Conservation (phyloP, 495 filamentous ascomycete species). For the Letharia lupina region DNA sequence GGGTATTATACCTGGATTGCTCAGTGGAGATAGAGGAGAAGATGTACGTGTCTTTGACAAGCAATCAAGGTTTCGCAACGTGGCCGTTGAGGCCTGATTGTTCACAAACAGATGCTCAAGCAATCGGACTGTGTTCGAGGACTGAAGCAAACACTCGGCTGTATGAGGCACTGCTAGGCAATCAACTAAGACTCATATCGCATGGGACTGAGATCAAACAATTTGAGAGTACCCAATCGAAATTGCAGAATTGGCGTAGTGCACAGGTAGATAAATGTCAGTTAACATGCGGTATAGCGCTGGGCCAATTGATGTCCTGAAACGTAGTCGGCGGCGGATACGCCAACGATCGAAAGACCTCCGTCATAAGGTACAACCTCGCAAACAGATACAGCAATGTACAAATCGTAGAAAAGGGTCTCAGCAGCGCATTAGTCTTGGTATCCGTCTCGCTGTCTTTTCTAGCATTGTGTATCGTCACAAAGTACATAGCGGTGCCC, state of each 20-base stretch:
- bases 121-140: background rate
- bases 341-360: conserved; percentile 26
- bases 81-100: background rate
- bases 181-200: background rate
- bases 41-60: background rate
- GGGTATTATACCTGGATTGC: too few species aligned
- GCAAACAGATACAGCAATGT: conserved; percentile 19
- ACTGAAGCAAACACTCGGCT: background rate
- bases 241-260: background rate
- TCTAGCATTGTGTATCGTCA: conserved; percentile 1
- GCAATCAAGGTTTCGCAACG: background rate
- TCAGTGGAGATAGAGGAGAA: too few species aligned
- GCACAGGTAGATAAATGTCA: background rate
- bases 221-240: background rate
- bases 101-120: background rate
- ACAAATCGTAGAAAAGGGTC: background rate
- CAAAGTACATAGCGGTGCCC: conserved; percentile 5
- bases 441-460: background rate
- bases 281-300: conserved; percentile 15
- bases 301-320: conserved; percentile 15
- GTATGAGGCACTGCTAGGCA: background rate
- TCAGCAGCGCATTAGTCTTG: conserved; percentile 3
- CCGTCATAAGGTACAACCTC: conserved; percentile 26
- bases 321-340: conserved; percentile 25
- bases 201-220: background rate